Base-by-base conservation (phyloP, 176 grass and related monocot species). In the Raddia distichophylla region DNA sequence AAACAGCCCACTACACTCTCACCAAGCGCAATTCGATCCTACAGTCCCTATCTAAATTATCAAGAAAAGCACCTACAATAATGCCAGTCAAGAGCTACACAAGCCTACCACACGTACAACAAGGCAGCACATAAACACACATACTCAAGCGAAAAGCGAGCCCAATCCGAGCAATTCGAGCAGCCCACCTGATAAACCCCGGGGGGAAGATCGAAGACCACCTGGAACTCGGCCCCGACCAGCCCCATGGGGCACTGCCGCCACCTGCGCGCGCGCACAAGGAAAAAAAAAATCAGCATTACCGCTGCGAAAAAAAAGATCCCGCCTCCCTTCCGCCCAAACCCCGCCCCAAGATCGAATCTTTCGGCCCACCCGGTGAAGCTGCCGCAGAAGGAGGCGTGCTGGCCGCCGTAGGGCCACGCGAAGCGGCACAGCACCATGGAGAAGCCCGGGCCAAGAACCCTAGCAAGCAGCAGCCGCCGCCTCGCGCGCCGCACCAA, bases 391-490 rank as follows among this genome's bases (percentile, higher is more conserved):
- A 90, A 70, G 87, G 84, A 82, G 53, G 79, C 87, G 42, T n/a
- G 61, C 3, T 52, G 67, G 66, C 81, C 91, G 47, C 81, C 87
- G 61, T 82, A 85, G 22, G 87, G 91, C 91, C 91, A 93, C 67
- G 62, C 54, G 78, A 93, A 93, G 77, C 67, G 81, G 48, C 32
- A 85, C 15, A 60, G 67, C 78, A 93, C 91, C 91, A 93, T 90
- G 73, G 77, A 69, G 60, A 58, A 50, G 62, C 37, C 62, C 46
- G 59, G 78, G 63, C 34, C 76, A 69, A 35, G 87, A 86, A 86
- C 88, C 83, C 88, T 90, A 89, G 82, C 37, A 40, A 27, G 27
- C 27, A 27, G 27, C 27, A 27, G 27, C 27, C 27, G 85, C 11
- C 32, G 2, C 37, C 47, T 27, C 65, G 53, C 44, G 19, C 56